Evolutionary conservation across 2,329 filamentous ascomycete species (phyloP).

Genomic region (Talaromyces rugulosus): DNA sequence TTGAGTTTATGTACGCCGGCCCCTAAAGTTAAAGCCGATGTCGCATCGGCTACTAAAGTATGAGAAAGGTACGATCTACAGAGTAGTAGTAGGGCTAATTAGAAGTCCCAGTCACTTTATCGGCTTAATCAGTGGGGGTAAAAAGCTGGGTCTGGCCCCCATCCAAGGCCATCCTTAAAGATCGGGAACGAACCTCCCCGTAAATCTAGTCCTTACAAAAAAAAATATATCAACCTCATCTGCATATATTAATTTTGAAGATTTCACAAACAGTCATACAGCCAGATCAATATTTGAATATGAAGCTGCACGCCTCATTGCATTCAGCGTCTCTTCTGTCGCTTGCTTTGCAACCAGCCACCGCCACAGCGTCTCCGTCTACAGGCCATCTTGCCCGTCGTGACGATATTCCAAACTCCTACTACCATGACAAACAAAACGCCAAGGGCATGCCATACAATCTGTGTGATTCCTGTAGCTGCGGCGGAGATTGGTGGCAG

Average conservation of each 20-base stretch:
- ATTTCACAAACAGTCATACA: no score
- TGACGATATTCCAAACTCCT: neutral
- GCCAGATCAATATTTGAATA: neutral
- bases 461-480: neutral
- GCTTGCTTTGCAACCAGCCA: neutral
- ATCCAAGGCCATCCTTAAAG: neutral
- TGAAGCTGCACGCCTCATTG: neutral
- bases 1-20: neutral
- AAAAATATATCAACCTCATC: neutral
- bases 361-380: neutral
- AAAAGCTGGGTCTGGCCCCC: neutral
- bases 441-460: neutral
- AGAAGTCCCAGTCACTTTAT: neutral
- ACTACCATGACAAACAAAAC: neutral
- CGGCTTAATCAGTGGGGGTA: neutral
- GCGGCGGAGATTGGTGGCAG: neutral
- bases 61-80: neutral
- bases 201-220: neutral
- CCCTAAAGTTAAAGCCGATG: neutral
- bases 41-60: neutral
- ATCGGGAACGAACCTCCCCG: neutral
- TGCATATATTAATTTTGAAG: no score
- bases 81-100: neutral
- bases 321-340: neutral
- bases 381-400: neutral